phyloP scores from a whole-genome alignment of 2,329 filamentous ascomycete genomes.

The Thelonectria blattea region DNA sequence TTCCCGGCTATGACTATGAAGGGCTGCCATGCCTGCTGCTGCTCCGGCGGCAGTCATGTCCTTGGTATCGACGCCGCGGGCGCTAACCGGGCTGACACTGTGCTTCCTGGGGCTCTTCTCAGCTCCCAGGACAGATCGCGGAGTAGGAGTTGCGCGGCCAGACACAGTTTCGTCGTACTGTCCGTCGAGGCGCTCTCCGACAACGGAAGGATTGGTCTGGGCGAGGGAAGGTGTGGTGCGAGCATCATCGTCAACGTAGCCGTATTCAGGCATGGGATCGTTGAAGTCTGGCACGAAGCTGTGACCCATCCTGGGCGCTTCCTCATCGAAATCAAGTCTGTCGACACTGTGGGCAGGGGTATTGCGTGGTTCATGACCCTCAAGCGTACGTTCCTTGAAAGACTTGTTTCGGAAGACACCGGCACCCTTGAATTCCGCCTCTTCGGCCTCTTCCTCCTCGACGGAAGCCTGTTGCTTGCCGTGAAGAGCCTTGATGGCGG shows the following conservation, averaged over 20 bases:
- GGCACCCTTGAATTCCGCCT: conserved; percentile 51
- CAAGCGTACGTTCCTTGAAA: conserved; percentile 69
- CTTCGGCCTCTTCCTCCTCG: conserved; percentile 38
- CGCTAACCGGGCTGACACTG: conserved; percentile 39
- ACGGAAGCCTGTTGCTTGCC: conserved; percentile 50
- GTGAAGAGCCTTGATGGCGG: conserved; percentile 57
- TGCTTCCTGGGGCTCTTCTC: conserved; percentile 41
- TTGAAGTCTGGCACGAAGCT: conserved; percentile 72
- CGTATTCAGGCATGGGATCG: conserved; percentile 79
- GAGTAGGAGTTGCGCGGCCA: conserved; percentile 59
- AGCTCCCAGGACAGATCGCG: conserved; percentile 37
- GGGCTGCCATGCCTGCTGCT: conserved; percentile 52
- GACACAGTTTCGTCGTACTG: conserved; percentile 53
- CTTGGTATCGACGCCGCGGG: conserved; percentile 44
- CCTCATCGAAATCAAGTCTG: conserved; percentile 56
- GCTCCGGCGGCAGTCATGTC: conserved; percentile 58
- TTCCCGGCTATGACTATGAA: conserved; percentile 55
- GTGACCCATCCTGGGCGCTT: conserved; percentile 65
- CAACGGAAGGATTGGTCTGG: conserved; percentile 48
- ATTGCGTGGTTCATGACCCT: conserved; percentile 59
- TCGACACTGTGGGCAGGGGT: conserved; percentile 66
- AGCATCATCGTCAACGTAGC: conserved; percentile 70
- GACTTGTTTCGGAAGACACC: conserved; percentile 67
- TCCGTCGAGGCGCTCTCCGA: conserved; percentile 74
- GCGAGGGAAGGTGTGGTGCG: conserved; percentile 79